Evolutionary conservation across 2,329 filamentous ascomycete genomes (phyloP).

Genomic region (Hypoxylon sp.): DNA sequence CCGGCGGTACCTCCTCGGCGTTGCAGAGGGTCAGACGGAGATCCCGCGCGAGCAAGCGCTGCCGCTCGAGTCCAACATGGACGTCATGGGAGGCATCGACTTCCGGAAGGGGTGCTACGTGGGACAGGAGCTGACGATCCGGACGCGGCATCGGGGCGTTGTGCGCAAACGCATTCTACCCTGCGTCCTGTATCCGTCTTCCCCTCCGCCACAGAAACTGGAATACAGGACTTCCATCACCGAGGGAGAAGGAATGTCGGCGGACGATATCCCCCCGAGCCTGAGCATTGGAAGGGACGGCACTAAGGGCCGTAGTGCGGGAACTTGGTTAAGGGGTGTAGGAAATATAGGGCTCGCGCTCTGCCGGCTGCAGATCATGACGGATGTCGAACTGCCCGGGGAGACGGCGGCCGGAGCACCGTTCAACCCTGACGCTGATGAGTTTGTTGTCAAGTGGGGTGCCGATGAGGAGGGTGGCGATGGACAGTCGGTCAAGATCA

Average conservation of each 20-base stretch:
- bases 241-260: slow-evolving; percentile 23
- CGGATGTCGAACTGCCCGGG: slow-evolving; percentile 78
- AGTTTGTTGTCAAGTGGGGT: slow-evolving; percentile 69
- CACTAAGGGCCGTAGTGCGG: slow-evolving; percentile 76
- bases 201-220: slow-evolving; percentile 55
- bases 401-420: slow-evolving; percentile 72
- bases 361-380: slow-evolving; percentile 92
- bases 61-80: slow-evolving; percentile 90
- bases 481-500: slow-evolving; percentile 65
- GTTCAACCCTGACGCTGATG: slow-evolving; percentile 67
- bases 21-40: slow-evolving; percentile 88
- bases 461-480: slow-evolving; percentile 58
- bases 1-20: slow-evolving; percentile 81
- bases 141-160: slow-evolving; percentile 93
- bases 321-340: slow-evolving; percentile 82
- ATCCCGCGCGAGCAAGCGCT: slow-evolving; percentile 78
- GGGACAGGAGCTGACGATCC: slow-evolving; percentile 95
- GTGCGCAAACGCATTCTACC: slow-evolving; percentile 92
- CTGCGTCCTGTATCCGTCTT: slow-evolving; percentile 72
- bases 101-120: slow-evolving; percentile 98
- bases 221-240: slow-evolving; percentile 57
- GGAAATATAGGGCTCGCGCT: slow-evolving; percentile 90
- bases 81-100: slow-evolving; percentile 86
- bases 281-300: slow-evolving; percentile 64
- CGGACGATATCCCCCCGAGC: slow-evolving; percentile 58